Base-by-base conservation (phyloP, 1,284 basidiomycete species). In the Cryptococcus sp. region DNA sequence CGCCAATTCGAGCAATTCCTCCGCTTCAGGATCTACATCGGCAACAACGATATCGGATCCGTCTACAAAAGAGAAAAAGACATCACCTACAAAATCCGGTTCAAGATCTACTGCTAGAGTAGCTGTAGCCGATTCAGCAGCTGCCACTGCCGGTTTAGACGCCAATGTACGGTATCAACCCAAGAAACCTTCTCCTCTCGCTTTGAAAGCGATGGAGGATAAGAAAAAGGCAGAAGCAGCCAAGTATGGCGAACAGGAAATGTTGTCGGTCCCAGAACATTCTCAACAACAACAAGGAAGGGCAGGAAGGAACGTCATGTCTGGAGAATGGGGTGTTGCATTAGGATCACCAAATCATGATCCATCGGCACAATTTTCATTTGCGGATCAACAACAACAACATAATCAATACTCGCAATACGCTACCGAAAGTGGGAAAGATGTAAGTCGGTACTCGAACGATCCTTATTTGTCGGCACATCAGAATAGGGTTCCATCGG, bases 131-230 rank as follows among this genome's bases (percentile, higher is more conserved):
- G 67, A 72, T 37, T 53, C 50, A 18, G 64, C 70, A 4, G 69
- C 62, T 2, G 67, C 67, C 13, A 52, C 52, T 21, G 62, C 60
- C 0, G 25, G 50, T 16, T 60, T 58, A 9, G 66, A 67, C 28
- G 50, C 59, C 9, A 56, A 52, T 1, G 55, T 57, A 22, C 59
- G 69, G 36, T 69, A 71, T 55, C 62, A 65, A 50, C 72, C 73
- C 0, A 63, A 64, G 19, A 70, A 71, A 50, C 72, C 73, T 2
- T 67, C 63, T 7, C 73, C 73, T 2, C 60, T 75, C n/a, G 69
- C 71, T 24, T 24, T 66, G 13, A 53, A 50, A n/a, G 61, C 59
- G 5, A 44, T 40, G 34, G 47, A 53, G 23, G 44, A 58, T 34
- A 32, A 36, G 4, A 45, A 49, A 21, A 44, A 44, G 3, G 50